Evolutionary conservation across 1,284 basidiomycete genomes (phyloP).

Genomic region (Ganoderma leucocontextum): DNA sequence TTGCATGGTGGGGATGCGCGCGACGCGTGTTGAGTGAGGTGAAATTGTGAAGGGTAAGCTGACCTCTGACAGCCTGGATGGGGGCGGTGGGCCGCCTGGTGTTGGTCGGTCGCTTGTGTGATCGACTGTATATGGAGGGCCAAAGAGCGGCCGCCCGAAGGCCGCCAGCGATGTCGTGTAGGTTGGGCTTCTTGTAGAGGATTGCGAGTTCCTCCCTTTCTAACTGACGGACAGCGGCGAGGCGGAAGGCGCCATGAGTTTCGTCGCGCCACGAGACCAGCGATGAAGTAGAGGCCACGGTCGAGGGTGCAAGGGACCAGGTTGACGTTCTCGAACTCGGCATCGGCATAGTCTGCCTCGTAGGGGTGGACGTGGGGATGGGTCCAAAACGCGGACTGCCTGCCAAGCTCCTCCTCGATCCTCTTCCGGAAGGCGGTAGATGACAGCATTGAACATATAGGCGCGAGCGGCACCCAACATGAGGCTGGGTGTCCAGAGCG

Average conservation of each 20-base stretch:
- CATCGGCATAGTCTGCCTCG: not conserved
- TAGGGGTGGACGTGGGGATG: not conserved
- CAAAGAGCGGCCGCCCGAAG: not conserved
- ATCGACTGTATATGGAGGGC: not conserved
- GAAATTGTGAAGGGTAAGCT: not conserved
- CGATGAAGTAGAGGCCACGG: not conserved
- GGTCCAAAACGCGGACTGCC: not conserved
- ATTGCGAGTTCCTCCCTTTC: not conserved
- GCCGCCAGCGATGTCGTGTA: not conserved
- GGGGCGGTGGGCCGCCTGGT: not conserved
- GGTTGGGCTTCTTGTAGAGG: too few species aligned
- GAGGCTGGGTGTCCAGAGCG: not conserved
- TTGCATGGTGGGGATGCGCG: not conserved
- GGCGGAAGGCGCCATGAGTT: not conserved
- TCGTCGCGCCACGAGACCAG: not conserved
- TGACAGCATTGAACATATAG: not conserved
- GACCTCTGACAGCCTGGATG: not conserved
- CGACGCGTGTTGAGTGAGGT: not conserved
- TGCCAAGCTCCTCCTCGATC: not conserved
- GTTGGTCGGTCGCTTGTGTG: not conserved
- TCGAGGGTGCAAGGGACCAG: not conserved
- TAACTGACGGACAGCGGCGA: not conserved
- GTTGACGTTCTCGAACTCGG: not conserved
- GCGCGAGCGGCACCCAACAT: not conserved
- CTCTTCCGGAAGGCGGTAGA: not conserved